Conservation (phyloP, 1,284 basidiomycete species). For the Tylopilus microsporus region DNA sequence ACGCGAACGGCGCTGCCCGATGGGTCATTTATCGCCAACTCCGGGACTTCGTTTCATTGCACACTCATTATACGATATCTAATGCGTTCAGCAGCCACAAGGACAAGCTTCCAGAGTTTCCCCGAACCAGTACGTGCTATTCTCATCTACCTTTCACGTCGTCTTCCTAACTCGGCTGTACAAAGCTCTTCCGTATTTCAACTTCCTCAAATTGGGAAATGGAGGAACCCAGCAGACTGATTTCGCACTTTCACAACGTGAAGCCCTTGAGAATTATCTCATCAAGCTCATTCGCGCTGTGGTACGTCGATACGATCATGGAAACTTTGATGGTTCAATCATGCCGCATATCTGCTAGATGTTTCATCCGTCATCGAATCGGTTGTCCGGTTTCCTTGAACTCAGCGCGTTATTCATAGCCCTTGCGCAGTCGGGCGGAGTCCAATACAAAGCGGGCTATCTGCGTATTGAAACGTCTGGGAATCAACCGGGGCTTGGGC, state of each 20-base stretch:
- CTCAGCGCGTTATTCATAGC: conserved; percentile 85
- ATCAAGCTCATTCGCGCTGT: conserved; percentile 85
- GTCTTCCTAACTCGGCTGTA: not conserved
- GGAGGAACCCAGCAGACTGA: conserved; percentile 55
- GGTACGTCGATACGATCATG: conserved; percentile 38
- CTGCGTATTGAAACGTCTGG: conserved; percentile 55
- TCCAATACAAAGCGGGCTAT: conserved; percentile 87
- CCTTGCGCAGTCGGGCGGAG: conserved; percentile 79
- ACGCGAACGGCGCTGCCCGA: conserved; percentile 89
- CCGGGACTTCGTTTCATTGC: conserved; percentile 86
- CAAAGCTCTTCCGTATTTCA: conserved; percentile 81
- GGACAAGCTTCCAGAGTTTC: conserved; percentile 88
- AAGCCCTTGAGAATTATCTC: conserved; percentile 85
- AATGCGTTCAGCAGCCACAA: conserved; percentile 70
- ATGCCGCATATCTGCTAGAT: conserved; percentile 54
- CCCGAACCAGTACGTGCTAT: conserved; percentile 65
- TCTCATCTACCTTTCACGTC: not conserved
- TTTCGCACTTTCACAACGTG: conserved; percentile 72
- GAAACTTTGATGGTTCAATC: conserved; percentile 2
- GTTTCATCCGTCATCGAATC: conserved; percentile 93
- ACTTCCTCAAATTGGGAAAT: conserved; percentile 64
- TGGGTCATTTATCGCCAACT: conserved; percentile 97
- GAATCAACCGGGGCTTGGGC: conserved; percentile 53
- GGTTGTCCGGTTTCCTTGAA: conserved; percentile 92
- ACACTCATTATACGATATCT: conserved; percentile 87